Evolutionary conservation across 768 basidiomycete species (phyloP).

Genomic region (Hydnum rufescens): DNA sequence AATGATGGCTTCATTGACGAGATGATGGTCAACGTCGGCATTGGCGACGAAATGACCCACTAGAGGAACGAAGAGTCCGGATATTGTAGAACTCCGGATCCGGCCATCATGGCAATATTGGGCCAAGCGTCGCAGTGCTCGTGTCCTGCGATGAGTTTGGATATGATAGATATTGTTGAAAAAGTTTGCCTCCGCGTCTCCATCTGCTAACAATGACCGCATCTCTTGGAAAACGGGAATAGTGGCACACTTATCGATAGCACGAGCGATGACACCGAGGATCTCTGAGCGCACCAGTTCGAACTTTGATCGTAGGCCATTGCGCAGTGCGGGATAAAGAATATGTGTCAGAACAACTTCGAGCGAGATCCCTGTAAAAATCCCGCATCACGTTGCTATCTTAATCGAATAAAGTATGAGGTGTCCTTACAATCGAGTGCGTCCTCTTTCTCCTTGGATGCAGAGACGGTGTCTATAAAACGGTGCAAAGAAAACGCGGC

Average conservation of each 20-base stretch:
- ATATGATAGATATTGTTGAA: slow-evolving; percentile 93
- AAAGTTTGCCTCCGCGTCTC: slow-evolving; percentile 89
- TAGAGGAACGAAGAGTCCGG: slow-evolving; percentile 74
- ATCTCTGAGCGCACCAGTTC: slow-evolving; percentile 80
- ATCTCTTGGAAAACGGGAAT: slow-evolving; percentile 56
- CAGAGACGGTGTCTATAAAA: slow-evolving; percentile 46
- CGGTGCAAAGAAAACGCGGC: slow-evolving; percentile 56
- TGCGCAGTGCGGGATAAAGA: slow-evolving; percentile 60
- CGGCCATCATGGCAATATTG: slow-evolving; percentile 50
- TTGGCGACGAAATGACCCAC: slow-evolving; percentile 63
- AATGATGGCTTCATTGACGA: slow-evolving; percentile 75
- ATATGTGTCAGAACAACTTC: not conserved
- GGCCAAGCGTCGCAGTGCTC: slow-evolving; percentile 69
- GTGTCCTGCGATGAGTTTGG: slow-evolving; percentile 71
- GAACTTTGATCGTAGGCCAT: slow-evolving; percentile 53
- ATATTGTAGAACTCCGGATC: slow-evolving; percentile 47
- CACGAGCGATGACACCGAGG: slow-evolving; percentile 55
- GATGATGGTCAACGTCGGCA: slow-evolving; percentile 45
- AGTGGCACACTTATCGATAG: slow-evolving; percentile 41
- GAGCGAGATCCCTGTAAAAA: not conserved
- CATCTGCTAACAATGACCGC: slow-evolving; percentile 57
- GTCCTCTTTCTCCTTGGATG: no score
- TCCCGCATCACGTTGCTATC: no score
- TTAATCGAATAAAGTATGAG: no score
- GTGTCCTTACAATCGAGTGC: no score